Conservation (phyloP, 2,329 filamentous ascomycete species). For the Ascochyta lentis region DNA sequence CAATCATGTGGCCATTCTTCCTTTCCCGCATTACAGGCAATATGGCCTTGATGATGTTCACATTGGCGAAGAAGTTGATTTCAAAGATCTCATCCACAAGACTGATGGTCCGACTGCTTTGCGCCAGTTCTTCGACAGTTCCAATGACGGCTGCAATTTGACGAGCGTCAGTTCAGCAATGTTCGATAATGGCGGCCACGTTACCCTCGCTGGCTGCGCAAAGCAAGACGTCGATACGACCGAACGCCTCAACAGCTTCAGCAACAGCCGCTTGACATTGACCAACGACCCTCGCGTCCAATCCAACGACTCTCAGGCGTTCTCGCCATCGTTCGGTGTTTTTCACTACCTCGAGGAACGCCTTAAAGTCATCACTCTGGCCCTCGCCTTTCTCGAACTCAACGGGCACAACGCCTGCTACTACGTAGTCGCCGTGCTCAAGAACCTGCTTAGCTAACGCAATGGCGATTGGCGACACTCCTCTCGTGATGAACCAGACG, state of each 20-base stretch:
- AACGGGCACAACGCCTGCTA: slow-evolving; percentile 78
- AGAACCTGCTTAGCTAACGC: slow-evolving; percentile 82
- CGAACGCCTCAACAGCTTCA: slow-evolving; percentile 83
- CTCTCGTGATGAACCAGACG: slow-evolving; percentile 91
- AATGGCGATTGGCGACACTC: slow-evolving; percentile 83
- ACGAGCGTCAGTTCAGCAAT: neutral
- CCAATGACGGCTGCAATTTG: slow-evolving; percentile 74
- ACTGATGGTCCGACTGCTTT: slow-evolving; percentile 73
- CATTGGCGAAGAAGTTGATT: slow-evolving; percentile 90
- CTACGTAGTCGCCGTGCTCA: slow-evolving; percentile 89
- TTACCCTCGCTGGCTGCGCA: slow-evolving; percentile 87
- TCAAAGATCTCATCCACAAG: slow-evolving; percentile 93
- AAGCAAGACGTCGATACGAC: slow-evolving; percentile 85
- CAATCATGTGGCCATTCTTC: slow-evolving; percentile 86
- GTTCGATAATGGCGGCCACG: neutral
- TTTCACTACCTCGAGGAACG: slow-evolving; percentile 73
- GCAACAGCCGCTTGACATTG: slow-evolving; percentile 87
- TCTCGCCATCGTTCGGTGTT: slow-evolving; percentile 81
- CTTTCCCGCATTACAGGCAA: slow-evolving; percentile 81
- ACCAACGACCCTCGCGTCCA: slow-evolving; percentile 66
- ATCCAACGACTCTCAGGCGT: slow-evolving; percentile 68
- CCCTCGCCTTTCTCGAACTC: slow-evolving; percentile 75
- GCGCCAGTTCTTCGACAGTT: slow-evolving; percentile 86
- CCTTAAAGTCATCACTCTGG: slow-evolving; percentile 79
- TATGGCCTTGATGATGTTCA: slow-evolving; percentile 92